phyloP scores from a whole-genome alignment of 805 yeast species.

The Lachancea fermentati region DNA sequence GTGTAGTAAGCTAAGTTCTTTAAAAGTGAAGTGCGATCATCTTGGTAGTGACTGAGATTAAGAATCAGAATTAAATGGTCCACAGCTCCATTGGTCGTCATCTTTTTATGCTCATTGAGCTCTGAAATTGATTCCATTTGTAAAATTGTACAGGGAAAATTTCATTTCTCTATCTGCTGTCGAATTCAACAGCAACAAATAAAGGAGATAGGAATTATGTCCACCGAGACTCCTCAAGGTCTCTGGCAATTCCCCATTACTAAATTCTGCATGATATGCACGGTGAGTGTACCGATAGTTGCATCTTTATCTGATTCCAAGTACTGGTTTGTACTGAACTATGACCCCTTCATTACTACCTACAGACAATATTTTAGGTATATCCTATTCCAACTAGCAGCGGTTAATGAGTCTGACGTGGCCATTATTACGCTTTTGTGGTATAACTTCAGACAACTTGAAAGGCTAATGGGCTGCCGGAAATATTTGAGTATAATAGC shows the following conservation, averaged over 20 bases:
- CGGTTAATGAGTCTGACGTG: constrained; percentile 56
- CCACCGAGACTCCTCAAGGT: constrained; percentile 21
- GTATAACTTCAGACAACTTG: constrained; percentile 50
- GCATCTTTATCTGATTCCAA: constrained; percentile 27
- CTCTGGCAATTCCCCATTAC: constrained; percentile 25
- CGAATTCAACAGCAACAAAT: neutral
- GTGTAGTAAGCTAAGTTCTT: constrained; percentile 26
- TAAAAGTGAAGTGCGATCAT: constrained; percentile 8
- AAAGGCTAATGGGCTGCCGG: constrained; percentile 51
- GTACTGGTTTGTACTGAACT: constrained; percentile 24
- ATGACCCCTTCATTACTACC: constrained; percentile 45
- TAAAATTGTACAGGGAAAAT: too few relatives aligned
- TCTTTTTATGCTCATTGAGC: neutral
- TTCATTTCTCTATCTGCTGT: too few relatives aligned
- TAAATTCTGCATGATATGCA: constrained; percentile 22
- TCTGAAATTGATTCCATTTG: too few relatives aligned
- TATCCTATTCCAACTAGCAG: constrained; percentile 44
- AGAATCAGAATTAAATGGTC: constrained; percentile 5
- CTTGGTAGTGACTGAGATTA: neutral
- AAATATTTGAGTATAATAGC: constrained; percentile 45
- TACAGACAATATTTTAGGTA: constrained; percentile 58
- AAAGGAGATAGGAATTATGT: constrained; percentile 8
- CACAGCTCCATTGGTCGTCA: constrained; percentile 1
- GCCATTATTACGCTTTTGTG: constrained; percentile 40
- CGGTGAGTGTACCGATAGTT: constrained; percentile 22